Evolutionary conservation across 768 basidiomycete species (phyloP).

Genomic region (Phylloporus sp.): DNA sequence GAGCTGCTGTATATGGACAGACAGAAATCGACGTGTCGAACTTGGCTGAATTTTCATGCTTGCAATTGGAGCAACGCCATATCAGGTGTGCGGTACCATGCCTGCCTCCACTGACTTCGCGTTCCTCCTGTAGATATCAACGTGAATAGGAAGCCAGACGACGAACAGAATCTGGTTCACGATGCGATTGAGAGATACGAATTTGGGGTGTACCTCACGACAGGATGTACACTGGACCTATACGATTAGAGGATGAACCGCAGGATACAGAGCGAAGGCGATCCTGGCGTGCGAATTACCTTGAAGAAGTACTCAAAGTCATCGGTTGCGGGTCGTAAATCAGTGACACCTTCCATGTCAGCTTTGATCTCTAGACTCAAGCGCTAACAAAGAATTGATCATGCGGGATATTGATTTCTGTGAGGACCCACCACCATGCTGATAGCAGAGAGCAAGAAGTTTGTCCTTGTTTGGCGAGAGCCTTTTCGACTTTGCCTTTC

Average conservation of each 20-base stretch:
- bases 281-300: constrained; percentile 33
- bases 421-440: constrained; percentile 49
- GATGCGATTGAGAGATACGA: constrained; percentile 63
- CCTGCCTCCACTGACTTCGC: constrained; percentile 61
- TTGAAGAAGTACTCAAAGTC: constrained; percentile 80
- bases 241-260: neutral
- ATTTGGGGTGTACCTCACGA: constrained; percentile 68
- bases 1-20: constrained; percentile 55
- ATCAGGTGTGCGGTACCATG: constrained; percentile 71
- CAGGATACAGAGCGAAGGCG: constrained; percentile 1
- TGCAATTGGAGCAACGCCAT: constrained; percentile 75
- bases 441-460: constrained; percentile 4
- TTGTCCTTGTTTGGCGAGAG: constrained; percentile 24
- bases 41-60: constrained; percentile 76
- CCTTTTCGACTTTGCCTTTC: neutral
- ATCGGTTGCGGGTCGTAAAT: constrained; percentile 56
- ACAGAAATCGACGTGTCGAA: constrained; percentile 53
- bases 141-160: constrained; percentile 1
- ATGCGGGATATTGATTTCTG: neutral
- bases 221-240: constrained; percentile 80
- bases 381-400: constrained; percentile 33
- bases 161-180: constrained; percentile 34
- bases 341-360: constrained; percentile 73
- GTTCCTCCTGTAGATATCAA: constrained; percentile 49
- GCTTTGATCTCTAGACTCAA: constrained; percentile 70